These are phyloP conservation scores for Ziziphus jujuba DNA, from an alignment of 306 rosid genomes.

Conservation along the genomic window DNA sequence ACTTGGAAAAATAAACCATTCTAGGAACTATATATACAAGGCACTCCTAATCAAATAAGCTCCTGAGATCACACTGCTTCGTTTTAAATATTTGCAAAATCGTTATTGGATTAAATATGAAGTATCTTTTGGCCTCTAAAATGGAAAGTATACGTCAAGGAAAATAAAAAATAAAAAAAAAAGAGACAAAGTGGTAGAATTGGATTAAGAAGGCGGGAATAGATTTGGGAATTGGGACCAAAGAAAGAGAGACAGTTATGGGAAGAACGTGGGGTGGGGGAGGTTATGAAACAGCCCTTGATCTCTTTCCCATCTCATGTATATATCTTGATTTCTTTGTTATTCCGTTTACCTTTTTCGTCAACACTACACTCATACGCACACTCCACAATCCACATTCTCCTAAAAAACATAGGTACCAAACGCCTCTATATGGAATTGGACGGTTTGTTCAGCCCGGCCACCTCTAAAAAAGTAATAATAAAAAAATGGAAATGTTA, in stretches of 20 bases:
- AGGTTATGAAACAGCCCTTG: constrained; percentile 34
- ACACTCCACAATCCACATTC: constrained; percentile 55
- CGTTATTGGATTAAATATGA: neutral
- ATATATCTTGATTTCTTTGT: constrained; percentile 21
- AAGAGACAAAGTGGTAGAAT: neutral
- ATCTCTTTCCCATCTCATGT: constrained; percentile 22
- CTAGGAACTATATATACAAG: too few species aligned
- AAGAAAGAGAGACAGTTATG: constrained; percentile 54
- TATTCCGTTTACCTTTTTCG: constrained; percentile 47
- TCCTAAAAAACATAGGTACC: constrained; percentile 17
- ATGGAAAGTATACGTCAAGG: too few species aligned
- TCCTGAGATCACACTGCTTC: neutral
- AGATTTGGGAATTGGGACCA: constrained; percentile 12
- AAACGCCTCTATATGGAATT: constrained; percentile 39
- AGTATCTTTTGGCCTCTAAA: too few species aligned
- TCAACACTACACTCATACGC: constrained; percentile 45
- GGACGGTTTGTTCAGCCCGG: constrained; percentile 57
- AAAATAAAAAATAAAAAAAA: neutral
- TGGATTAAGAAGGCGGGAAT: neutral
- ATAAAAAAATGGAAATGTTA: constrained; percentile 16
- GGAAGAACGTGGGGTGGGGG: constrained; percentile 71
- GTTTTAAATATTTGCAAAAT: neutral
- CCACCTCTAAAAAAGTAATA: constrained; percentile 41
- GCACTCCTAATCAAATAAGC: neutral
- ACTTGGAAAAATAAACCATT: too few species aligned